A percentile compares a stretch with the other conserved stretches of the same genome.
phyloP scores from a whole-genome alignment of 192 early-diverging fungal species.

The Mycoemilia scoparia region DNA sequence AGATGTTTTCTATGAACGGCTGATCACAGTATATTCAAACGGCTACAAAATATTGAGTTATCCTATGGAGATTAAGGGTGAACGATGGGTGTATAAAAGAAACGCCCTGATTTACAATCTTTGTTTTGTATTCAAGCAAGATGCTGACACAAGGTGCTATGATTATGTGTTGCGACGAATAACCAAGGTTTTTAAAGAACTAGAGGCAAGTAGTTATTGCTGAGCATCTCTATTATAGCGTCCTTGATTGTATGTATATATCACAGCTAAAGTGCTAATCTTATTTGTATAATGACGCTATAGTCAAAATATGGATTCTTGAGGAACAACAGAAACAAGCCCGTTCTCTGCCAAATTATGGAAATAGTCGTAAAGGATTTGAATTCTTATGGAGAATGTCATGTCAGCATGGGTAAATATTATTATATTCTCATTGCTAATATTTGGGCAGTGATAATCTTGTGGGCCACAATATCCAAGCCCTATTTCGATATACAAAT shows the following conservation, averaged over 20 bases:
- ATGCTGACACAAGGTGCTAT: constrained; percentile 61
- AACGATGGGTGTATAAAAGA: constrained; percentile 47
- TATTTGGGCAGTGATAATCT: no score
- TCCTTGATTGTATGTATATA: no score
- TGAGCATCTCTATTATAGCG: no score
- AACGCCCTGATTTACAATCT: constrained; percentile 85
- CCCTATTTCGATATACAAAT: no score
- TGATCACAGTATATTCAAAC: constrained; percentile 20
- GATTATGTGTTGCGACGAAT: constrained; percentile 81
- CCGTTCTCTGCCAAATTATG: constrained; percentile 17
- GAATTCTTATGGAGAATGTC: constrained; percentile 22
- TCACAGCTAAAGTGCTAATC: no score
- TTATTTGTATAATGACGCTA: no score
- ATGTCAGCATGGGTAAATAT: constrained; percentile 25
- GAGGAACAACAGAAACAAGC: constrained; percentile 13
- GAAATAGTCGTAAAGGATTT: constrained; percentile 21
- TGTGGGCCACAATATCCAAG: no score
- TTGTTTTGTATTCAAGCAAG: constrained; percentile 81
- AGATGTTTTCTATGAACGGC: constrained; percentile 20
- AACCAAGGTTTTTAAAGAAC: constrained; percentile 53
- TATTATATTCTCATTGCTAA: no score
- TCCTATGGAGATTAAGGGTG: constrained; percentile 18
- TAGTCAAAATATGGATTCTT: no score
- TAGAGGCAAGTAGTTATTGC: constrained; percentile 61
- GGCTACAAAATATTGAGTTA: constrained; percentile 25